Evolutionary conservation across 1,139 yeast species (phyloP), one percentile per base, ranked within the genome.

Genomic region (Pichia sp.): DNA sequence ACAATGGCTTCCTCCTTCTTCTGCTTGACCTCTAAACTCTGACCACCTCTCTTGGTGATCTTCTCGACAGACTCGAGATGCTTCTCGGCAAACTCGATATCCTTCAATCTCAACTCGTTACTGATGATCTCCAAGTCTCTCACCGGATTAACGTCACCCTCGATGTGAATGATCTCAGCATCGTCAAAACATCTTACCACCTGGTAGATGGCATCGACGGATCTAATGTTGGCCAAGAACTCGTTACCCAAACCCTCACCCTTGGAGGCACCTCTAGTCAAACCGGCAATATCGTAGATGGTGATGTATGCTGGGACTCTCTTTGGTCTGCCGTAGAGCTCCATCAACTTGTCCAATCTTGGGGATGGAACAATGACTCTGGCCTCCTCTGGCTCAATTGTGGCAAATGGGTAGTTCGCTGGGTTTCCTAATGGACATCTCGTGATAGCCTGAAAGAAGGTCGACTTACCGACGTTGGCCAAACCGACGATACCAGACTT

Each of bases 191-290:
- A 87, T 78, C 99, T 86, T 54, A 93, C 98, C 62, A 93, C 96
- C 74, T 95, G 99, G 78, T 87, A 93, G 66, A 93, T 84, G 60
- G 98, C 96, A 78, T 93, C 99, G 58, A 93, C 99, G 49, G 99
- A 96, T 74, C 99, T 83, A 65, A 93, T 93, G 73, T 93, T 93
- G 62, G 98, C 87, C 77, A 93, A 84, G 82, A 93, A 93, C 62
- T 96, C 96, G 72, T 93, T 95, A 70, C 99, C 99, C 62, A 93
- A 82, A 69, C 99, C 99, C 73, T 93, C 99, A 74, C 99, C 99
- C 51, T 90, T 85, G 58, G 90, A 85, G 48, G 99, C 99, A 71
- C 99, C 98, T 72, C 90, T 89, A 60, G 97, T 91, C 70, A 93
- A 80, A 72, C 99, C 99, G 54, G 99, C 99, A 75, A 93, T 93